Conservation (phyloP, 2,329 filamentous ascomycete genomes). For the Ophiocordyceps camponoti-saundersi region DNA sequence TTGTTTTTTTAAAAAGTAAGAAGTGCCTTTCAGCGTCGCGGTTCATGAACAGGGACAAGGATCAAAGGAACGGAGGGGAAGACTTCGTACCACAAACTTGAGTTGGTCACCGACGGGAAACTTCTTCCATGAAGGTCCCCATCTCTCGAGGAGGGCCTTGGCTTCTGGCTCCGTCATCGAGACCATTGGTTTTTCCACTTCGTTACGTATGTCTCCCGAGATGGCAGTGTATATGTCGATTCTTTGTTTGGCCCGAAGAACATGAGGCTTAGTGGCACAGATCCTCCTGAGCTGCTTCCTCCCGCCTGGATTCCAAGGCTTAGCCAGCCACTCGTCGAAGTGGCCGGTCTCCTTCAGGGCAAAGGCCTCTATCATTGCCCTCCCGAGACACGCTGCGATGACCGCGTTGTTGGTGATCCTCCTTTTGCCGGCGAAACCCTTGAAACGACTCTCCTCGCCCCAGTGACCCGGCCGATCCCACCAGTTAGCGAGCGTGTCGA, state of each 20-base stretch:
- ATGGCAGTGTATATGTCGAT: neutral
- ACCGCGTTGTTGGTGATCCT: slow-evolving; percentile 25
- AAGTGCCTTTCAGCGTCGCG: neutral
- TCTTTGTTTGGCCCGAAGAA: neutral
- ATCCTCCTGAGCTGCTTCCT: slow-evolving; percentile 16
- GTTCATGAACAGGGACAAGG: too few relatives aligned
- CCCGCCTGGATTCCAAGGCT: slow-evolving; percentile 16
- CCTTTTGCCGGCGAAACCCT: slow-evolving; percentile 22
- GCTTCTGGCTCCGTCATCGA: slow-evolving; percentile 21
- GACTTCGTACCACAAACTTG: slow-evolving; percentile 55
- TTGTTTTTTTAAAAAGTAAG: neutral
- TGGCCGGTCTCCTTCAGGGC: slow-evolving; percentile 19
- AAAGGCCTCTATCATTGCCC: slow-evolving; percentile 35
- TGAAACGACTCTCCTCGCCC: slow-evolving; percentile 25
- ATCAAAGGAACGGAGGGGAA: neutral
- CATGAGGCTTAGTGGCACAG: neutral
- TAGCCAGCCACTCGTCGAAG: slow-evolving; percentile 13
- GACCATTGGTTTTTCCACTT: slow-evolving; percentile 7
- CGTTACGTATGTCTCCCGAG: neutral
- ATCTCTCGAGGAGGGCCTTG: slow-evolving; percentile 22
- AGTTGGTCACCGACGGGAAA: slow-evolving; percentile 39
- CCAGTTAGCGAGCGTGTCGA: slow-evolving; percentile 30
- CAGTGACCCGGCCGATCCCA: slow-evolving; percentile 38
- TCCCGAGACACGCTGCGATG: slow-evolving; percentile 29
- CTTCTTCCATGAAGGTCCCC: slow-evolving; percentile 39